Evolutionary conservation across 2,329 filamentous ascomycete genomes (phyloP).

Genomic region (Paecilomyces fulvus): DNA sequence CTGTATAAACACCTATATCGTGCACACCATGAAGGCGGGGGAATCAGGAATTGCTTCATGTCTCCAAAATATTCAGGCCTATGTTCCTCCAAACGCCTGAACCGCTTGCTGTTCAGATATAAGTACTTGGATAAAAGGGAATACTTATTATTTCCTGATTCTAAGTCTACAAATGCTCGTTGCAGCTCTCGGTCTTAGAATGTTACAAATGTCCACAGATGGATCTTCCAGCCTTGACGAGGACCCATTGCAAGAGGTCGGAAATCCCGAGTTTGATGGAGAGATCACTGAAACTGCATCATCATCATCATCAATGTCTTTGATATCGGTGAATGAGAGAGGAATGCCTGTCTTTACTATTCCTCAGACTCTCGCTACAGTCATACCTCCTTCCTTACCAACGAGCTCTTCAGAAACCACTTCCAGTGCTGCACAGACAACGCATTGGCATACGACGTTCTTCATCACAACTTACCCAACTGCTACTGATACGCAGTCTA

Average conservation of each 20-base stretch:
- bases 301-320: neutral
- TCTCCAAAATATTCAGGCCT: neutral
- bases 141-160: neutral
- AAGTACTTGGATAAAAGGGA: neutral
- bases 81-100: neutral
- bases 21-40: neutral
- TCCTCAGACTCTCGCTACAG: neutral
- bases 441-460: neutral
- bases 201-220: neutral
- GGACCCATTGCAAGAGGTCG: neutral
- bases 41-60: neutral
- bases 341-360: neutral
- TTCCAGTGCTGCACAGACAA: neutral
- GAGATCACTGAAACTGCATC: neutral
- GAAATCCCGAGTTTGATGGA: neutral
- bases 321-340: neutral
- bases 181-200: neutral
- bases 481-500: neutral
- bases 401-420: neutral
- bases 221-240: neutral
- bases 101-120: neutral
- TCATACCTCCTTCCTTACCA: neutral
- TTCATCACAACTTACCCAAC: neutral
- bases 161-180: neutral
- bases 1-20: neutral